phyloP scores from a whole-genome alignment of 2,329 filamentous ascomycete species.

The Fusarium anguioides region DNA sequence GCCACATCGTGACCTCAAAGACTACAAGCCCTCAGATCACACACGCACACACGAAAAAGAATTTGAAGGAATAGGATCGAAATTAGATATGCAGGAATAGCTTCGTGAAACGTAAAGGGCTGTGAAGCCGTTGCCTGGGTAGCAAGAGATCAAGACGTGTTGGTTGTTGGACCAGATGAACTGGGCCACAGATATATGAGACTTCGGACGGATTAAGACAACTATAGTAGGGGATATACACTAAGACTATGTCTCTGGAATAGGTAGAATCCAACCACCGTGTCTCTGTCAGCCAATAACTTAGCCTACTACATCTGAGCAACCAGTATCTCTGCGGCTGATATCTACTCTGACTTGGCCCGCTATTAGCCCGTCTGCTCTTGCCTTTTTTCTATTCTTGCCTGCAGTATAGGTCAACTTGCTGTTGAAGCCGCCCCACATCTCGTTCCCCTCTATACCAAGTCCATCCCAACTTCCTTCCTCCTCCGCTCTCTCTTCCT shows the following conservation, averaged over 20 bases:
- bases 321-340: constrained; percentile 5
- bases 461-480: constrained; percentile 13
- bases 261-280: not conserved
- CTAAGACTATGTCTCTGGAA: not conserved
- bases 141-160: constrained; percentile 19
- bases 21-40: not conserved
- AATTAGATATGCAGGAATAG: constrained; percentile 6
- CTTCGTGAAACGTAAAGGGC: not conserved
- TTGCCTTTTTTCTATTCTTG: constrained; percentile 11
- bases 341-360: constrained; percentile 3
- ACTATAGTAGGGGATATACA: not conserved
- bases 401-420: not conserved
- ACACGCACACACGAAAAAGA: constrained; percentile 19
- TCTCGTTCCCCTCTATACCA: constrained; percentile 8
- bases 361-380: constrained; percentile 12
- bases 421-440: constrained; percentile 7
- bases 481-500: not conserved
- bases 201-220: not conserved
- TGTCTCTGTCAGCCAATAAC: constrained; percentile 6
- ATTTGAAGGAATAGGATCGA: constrained; percentile 6
- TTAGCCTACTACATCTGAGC: constrained; percentile 3
- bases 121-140: not conserved
- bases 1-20: constrained; percentile 1
- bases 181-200: constrained; percentile 7
- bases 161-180: not conserved